A percentile compares a stretch with the other conserved stretches of the same genome.
phyloP scores from a whole-genome alignment of 2,329 filamentous ascomycete species.

The Hymenoscyphus occultus region DNA sequence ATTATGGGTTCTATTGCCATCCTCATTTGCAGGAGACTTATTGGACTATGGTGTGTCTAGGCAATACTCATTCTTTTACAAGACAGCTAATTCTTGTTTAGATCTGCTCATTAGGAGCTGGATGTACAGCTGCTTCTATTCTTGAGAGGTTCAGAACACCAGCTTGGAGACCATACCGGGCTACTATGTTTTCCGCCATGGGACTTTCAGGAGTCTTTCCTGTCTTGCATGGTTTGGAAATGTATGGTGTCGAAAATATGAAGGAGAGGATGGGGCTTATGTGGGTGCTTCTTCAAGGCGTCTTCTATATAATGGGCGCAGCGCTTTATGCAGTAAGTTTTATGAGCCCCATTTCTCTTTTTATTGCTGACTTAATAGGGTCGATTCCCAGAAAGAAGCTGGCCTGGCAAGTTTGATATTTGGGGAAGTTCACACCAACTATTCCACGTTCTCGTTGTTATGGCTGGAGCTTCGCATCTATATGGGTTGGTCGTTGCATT shows the following conservation, averaged over 20 bases:
- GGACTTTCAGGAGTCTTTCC: slow-evolving; percentile 82
- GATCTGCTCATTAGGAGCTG: slow-evolving; percentile 76
- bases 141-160: slow-evolving; percentile 82
- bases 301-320: slow-evolving; percentile 82
- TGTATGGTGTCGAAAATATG: slow-evolving; percentile 66
- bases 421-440: slow-evolving; percentile 94
- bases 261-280: slow-evolving; percentile 72
- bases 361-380: slow-evolving; percentile 44
- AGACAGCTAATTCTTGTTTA: slow-evolving; percentile 36
- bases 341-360: neutral
- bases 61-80: neutral
- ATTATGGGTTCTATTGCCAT: slow-evolving; percentile 78
- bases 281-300: slow-evolving; percentile 78
- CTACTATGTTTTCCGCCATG: slow-evolving; percentile 84
- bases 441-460: slow-evolving; percentile 85
- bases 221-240: slow-evolving; percentile 68
- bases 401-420: slow-evolving; percentile 80
- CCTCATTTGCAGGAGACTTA: slow-evolving; percentile 66
- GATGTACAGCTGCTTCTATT: slow-evolving; percentile 73
- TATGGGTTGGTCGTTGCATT: slow-evolving; percentile 80
- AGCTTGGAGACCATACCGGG: slow-evolving; percentile 77
- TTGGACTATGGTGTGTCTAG: slow-evolving; percentile 63
- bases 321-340: slow-evolving; percentile 74
- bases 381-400: slow-evolving; percentile 77
- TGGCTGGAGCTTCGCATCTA: slow-evolving; percentile 79